Evolutionary conservation across 108 stramenopile genomes (phyloP), one percentile per base, ranked within the genome.

Genomic region (Chaetoceros tenuissimus): DNA sequence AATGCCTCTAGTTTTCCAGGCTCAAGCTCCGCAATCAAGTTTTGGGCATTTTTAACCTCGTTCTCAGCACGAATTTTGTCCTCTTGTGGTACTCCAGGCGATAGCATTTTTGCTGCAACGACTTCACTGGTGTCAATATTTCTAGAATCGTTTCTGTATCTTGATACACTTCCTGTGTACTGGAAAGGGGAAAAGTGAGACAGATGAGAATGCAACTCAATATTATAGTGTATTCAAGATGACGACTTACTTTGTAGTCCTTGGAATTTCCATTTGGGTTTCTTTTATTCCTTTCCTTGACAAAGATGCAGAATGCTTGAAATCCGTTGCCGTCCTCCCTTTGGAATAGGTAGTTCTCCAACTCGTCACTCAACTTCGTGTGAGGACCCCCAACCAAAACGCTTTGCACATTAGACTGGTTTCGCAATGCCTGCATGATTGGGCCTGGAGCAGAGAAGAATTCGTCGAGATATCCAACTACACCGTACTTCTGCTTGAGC

Each of bases 391-490:
- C 94, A 22, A 90, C 66, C 19, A 95, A 51, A 3, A 86, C 88
- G 24, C 65, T 73, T 57, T 95, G 75, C 7, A 93, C 79, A 31
- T 60, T 51, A 46, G 85, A 71, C 23, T 31, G 56, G 1, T 53
- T 62, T 13, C 77, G 62, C 44, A 96, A 75, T 7, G 80, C 85
- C 55, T 76, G 73, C 63, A 81, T 63, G 18, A 96, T 84, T n/a
- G 71, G 40, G 18, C 69, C 74, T 17, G 86, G 82, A 1, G 79
- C 87, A 0, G 68, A 63, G 48, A 86, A 73, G 50, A 70, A 65
- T 63, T 95, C 82, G 60, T 92, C 90, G 31, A 95, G 55, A 69
- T 87, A 92, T 3, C 80, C 82, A n/a, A 57, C 20, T 45, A 92
- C 71, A 5, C 86, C 88, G 63, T 89, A 76, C 3, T 87, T 65